Conservation (phyloP, 108 stramenopile genomes). For the Licmophora abbreviata region DNA sequence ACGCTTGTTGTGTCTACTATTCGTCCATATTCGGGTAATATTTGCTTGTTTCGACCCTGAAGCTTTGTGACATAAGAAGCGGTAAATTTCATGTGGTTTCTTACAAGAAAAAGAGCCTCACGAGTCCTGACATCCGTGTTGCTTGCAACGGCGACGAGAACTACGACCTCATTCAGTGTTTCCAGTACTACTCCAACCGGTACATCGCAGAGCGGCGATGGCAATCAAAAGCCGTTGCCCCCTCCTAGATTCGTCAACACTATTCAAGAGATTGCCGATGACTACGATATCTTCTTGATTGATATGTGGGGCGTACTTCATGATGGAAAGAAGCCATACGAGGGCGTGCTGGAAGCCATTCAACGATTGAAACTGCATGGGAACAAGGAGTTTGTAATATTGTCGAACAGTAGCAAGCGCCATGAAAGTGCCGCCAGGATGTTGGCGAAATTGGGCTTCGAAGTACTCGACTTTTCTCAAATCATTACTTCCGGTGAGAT, state of each 20-base stretch:
- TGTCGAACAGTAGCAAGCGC: slow-evolving; percentile 86
- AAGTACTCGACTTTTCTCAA: slow-evolving; percentile 39
- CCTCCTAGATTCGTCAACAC: slow-evolving; percentile 7
- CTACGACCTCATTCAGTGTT: too few species aligned
- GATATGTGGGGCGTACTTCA: slow-evolving; percentile 96
- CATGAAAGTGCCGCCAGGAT: slow-evolving; percentile 35
- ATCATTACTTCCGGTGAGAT: slow-evolving; percentile 80
- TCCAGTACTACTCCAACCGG: too few species aligned
- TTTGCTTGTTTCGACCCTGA: too few species aligned
- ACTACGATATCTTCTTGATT: slow-evolving; percentile 76
- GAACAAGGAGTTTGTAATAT: slow-evolving; percentile 66
- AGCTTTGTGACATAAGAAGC: too few species aligned
- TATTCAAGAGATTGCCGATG: slow-evolving; percentile 29
- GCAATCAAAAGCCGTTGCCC: too few species aligned
- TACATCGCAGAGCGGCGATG: too few species aligned
- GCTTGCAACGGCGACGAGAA: too few species aligned
- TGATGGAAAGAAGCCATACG: slow-evolving; percentile 72
- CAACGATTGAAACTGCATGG: slow-evolving; percentile 31
- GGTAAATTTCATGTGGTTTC: too few species aligned
- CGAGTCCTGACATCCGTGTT: too few species aligned
- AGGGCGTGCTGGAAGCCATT: slow-evolving; percentile 71
- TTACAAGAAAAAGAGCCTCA: too few species aligned
- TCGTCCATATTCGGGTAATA: too few species aligned
- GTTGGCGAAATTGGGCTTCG: slow-evolving; percentile 59
- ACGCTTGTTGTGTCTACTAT: too few species aligned